Base-by-base conservation (phyloP, 1,139 yeast genomes). In the Saccharomycopsis hybrid region DNA sequence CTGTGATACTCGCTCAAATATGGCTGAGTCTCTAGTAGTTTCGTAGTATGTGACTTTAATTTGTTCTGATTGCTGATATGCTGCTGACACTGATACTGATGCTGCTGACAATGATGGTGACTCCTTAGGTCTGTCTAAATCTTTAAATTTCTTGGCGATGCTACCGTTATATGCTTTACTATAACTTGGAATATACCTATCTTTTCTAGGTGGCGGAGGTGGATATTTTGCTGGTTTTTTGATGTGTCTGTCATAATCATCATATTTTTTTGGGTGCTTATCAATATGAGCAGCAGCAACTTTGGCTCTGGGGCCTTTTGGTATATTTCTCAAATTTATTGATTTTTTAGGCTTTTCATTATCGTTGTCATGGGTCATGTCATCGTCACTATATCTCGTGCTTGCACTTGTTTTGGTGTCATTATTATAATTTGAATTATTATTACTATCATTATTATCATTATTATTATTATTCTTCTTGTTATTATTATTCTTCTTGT, bases 1-100 rank as follows among this genome's bases (percentile, higher is more conserved):
- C 61, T 80, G 85, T 25, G 67, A 61, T 2, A 71, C 66, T 13
- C 74, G 61, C 42, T 71, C 71, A 55, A 66, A 71, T 8, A 51
- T 35, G 3, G 54, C 47, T 11, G 47, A 7, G 25, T 35, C 35
- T 24, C 44, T 27, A 11, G 30, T 41, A 25, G 44, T 51, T 48
- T 53, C 51, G 31, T 42, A 44, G 43, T 50, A 52, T n/a, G 54
- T 53, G 8, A 49, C 42, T n/a, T 41, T 33, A 13, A 27, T 39
- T 13, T 41, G n/a, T n/a, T n/a, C n/a, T n/a, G n/a, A n/a, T n/a
- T n/a, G n/a, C n/a, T n/a, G n/a, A n/a, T n/a, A n/a, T 35, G 27
- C 37, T 18, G n/a, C n/a, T 46, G 24, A 5, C 4, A 13, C 25
- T 27, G 24, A 13, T 39, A 41, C 13, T 9, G 43, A 29, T 36